Conservation (phyloP, 1,139 yeast genomes). For the Debaryomycetaceae sp. region DNA sequence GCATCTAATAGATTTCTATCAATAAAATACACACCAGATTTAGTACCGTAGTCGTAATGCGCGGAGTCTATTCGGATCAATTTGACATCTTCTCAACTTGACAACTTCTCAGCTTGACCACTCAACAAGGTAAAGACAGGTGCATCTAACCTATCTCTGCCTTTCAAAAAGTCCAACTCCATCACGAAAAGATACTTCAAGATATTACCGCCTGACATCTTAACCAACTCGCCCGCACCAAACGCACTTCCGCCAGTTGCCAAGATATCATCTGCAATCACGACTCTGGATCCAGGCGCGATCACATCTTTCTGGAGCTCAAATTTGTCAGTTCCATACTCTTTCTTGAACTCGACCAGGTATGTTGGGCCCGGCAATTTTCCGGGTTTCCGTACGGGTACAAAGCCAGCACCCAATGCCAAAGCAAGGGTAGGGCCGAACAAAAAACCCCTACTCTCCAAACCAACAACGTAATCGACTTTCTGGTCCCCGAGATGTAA, state of each 20-base stretch:
- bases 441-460: constrained; percentile 93
- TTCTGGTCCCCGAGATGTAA: constrained; percentile 57
- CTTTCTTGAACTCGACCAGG: constrained; percentile 72
- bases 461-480: constrained; percentile 83
- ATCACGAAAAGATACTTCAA: constrained; percentile 77
- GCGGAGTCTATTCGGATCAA: not conserved
- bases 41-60: not conserved
- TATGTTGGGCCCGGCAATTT: constrained; percentile 83
- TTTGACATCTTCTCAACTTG: not conserved
- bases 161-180: constrained; percentile 92
- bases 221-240: constrained; percentile 84
- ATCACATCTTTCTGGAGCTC: constrained; percentile 82
- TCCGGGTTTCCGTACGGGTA: constrained; percentile 91
- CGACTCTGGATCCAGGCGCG: constrained; percentile 68
- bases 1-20: not conserved
- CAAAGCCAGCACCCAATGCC: constrained; percentile 79
- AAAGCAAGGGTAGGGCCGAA: constrained; percentile 94
- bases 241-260: constrained; percentile 97
- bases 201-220: constrained; percentile 44
- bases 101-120: constrained; percentile 56
- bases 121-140: constrained; percentile 80
- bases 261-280: constrained; percentile 89
- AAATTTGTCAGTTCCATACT: constrained; percentile 82
- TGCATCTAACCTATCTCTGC: constrained; percentile 77
- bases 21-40: not conserved